These are phyloP conservation scores for Ceratobasidium sp. DNA, from an alignment of 1,284 basidiomycete genomes.

Conservation along the genomic window DNA sequence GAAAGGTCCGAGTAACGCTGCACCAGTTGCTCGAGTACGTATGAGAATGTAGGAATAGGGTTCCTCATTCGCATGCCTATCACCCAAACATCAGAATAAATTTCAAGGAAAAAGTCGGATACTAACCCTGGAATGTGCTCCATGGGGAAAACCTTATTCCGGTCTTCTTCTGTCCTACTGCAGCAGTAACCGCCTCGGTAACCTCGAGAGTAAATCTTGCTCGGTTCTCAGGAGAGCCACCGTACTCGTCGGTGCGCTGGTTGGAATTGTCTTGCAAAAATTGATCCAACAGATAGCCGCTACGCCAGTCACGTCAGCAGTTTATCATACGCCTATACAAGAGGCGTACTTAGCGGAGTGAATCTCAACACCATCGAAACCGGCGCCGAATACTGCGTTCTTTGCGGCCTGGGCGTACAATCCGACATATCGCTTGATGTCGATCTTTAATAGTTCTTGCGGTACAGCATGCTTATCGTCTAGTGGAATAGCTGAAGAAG, in stretches of 20 bases:
- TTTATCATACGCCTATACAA: not conserved
- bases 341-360: constrained; percentile 56
- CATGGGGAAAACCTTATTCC: constrained; percentile 61
- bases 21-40: constrained; percentile 14
- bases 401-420: constrained; percentile 59
- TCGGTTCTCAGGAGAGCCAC: constrained; percentile 62
- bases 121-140: constrained; percentile 53
- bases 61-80: constrained; percentile 42
- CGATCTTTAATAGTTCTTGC: constrained; percentile 51
- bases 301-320: not conserved
- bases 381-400: constrained; percentile 59
- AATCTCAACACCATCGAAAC: constrained; percentile 65
- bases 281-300: constrained; percentile 61
- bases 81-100: not conserved
- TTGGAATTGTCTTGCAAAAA: constrained; percentile 60
- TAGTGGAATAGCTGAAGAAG: constrained; percentile 51
- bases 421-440: constrained; percentile 55
- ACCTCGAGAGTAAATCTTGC: constrained; percentile 60
- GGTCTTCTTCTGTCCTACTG: constrained; percentile 59
- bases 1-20: constrained; percentile 17
- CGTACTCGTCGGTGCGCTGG: constrained; percentile 63
- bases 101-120: not conserved
- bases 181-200: constrained; percentile 57
- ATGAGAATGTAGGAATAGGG: constrained; percentile 45
- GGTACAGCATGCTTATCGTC: constrained; percentile 51